Percentiles rank a stretch among this genome's conserved stretches.
Conservation (phyloP, 495 filamentous ascomycete genomes). For the Gamarada debralockiae region DNA sequence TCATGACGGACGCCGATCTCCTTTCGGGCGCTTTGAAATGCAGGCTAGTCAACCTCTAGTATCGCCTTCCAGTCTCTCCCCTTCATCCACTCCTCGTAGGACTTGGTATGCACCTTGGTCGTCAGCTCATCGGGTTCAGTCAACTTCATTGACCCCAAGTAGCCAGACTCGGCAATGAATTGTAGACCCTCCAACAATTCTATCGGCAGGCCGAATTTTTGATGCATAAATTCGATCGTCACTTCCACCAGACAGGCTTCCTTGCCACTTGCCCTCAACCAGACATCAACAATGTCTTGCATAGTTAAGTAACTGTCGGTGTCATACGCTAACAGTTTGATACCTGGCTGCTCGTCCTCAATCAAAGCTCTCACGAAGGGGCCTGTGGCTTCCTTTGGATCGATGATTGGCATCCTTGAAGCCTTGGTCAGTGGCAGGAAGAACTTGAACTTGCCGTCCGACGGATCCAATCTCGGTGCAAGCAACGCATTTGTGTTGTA, state of each 20-base stretch:
- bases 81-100: constrained; percentile 33
- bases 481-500: constrained; percentile 30
- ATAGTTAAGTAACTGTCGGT: constrained; percentile 29
- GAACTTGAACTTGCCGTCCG: constrained; percentile 25
- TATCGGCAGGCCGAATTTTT: constrained; percentile 30
- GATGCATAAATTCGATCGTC: constrained; percentile 29
- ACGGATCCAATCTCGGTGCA: constrained; percentile 27
- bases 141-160: constrained; percentile 34
- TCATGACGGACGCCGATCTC: too few species aligned
- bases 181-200: constrained; percentile 33
- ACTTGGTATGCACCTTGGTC: constrained; percentile 23
- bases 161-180: constrained; percentile 37
- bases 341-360: constrained; percentile 33
- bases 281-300: constrained; percentile 27
- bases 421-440: constrained; percentile 25
- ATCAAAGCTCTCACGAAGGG: constrained; percentile 39
- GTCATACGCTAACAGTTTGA: constrained; percentile 39
- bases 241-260: constrained; percentile 26
- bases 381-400: constrained; percentile 34
- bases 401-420: constrained; percentile 34
- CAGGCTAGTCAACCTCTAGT: constrained; percentile 1
- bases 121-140: constrained; percentile 34
- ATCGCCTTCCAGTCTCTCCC: constrained; percentile 20
- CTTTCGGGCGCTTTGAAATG: too few species aligned
- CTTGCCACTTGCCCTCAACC: constrained; percentile 32